These are phyloP conservation scores for Gaeumannomyces tritici DNA, from an alignment of 2,329 filamentous ascomycete genomes.

Conservation along the genomic window DNA sequence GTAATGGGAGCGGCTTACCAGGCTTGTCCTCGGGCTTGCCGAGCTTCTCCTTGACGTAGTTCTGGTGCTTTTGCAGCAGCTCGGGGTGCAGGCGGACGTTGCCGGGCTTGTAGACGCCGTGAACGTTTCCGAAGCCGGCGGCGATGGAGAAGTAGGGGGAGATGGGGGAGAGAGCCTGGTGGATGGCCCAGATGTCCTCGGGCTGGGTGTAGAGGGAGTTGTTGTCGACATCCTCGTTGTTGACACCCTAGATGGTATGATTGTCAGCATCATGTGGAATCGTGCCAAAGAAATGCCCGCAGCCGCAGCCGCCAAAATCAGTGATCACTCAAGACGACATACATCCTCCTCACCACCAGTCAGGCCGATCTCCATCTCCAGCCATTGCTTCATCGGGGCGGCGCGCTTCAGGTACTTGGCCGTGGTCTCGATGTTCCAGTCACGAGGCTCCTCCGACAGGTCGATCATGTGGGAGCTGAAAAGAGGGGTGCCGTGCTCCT, in stretches of 20 bases:
- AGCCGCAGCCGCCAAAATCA: background rate
- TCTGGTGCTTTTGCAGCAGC: constrained; percentile 94
- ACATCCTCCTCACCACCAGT: constrained; percentile 42
- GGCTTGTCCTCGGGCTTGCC: constrained; percentile 56
- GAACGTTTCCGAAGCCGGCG: constrained; percentile 96
- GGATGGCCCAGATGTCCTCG: constrained; percentile 88
- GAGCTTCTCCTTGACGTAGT: constrained; percentile 75
- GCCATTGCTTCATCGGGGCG: constrained; percentile 96
- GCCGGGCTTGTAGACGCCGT: constrained; percentile 87
- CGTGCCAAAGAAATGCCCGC: background rate
- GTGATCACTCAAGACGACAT: background rate
- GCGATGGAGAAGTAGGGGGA: constrained; percentile 97
- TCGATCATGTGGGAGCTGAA: constrained; percentile 97
- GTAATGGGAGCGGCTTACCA: constrained; percentile 5
- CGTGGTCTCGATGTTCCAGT: constrained; percentile 87
- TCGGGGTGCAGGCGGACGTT: constrained; percentile 97
- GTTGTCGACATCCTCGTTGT: constrained; percentile 98
- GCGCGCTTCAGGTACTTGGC: constrained; percentile 89
- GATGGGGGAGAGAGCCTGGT: constrained; percentile 75
- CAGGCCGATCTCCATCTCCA: constrained; percentile 95
- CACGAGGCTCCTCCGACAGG: constrained; percentile 81
- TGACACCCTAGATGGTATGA: constrained; percentile 43
- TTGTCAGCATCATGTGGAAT: background rate
- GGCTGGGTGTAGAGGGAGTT: constrained; percentile 95
- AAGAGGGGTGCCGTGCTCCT: constrained; percentile 81